Evolutionary conservation across 306 rosid genomes (phyloP), one percentile per base, ranked within the genome.

Genomic region (Vigna angularis): DNA sequence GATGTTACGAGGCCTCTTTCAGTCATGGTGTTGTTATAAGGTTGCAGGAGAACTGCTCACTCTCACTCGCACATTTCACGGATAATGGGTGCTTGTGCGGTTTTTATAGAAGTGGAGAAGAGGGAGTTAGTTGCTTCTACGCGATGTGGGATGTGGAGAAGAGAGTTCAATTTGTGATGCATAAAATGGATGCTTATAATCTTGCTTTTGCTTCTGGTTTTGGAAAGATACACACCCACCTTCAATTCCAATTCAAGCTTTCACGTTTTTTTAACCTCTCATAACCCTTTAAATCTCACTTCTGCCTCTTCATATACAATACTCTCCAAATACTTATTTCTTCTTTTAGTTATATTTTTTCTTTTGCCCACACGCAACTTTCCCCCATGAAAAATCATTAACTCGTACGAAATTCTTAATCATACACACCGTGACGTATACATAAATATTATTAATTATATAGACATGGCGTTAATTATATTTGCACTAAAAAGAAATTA

Each of bases 241-340:
- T 89, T 85, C 52, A 18, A 66, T 86, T 86, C 58, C 55, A 84
- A 76, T 65, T 76, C 72, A 71, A 81, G 73, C 52, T 40, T 65
- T 65, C 70, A 5, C 1, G 15, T 36, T 62, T 32, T 62, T 0
- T 36, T 6, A 36, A 36, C 38, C 7, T 34, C 38, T 34, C 38
- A 30, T 30, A 30, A 30, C 7, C 34, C 34, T 30, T 30, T 30
- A 30, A 30, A 30, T 30, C 4, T 30, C 34, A 30, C 34, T 3
- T 0, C 34, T 30, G 3, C 3, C 34, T 30, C 0, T 30, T 34
- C 38, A 34, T 5, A 34, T 34, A 34, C 38, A 34, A 34, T 1
- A 5, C 38, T 34, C 38, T 34, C 38, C 38, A 34, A 5, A 34
- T 5, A 34, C 38, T 34, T 5, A 4, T 34, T 4, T 34, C 38